These are phyloP conservation scores for Wolfiporia cocos DNA, from an alignment of 1,284 basidiomycete species.

Conservation along the genomic window DNA sequence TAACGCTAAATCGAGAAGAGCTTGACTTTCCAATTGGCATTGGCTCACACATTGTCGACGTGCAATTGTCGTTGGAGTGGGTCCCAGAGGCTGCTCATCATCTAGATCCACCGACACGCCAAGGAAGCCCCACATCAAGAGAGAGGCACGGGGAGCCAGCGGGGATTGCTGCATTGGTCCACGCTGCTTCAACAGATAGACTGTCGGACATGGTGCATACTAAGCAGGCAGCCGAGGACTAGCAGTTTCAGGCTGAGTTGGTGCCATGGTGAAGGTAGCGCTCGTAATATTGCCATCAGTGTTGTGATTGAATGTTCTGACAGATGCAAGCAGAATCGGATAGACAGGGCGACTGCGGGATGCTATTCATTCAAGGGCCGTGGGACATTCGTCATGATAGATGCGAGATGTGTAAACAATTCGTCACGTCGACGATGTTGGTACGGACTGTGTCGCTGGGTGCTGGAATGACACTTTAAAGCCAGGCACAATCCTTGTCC, in stretches of 20 bases:
- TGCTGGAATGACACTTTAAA: too few relatives aligned
- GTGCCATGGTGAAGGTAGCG: background rate
- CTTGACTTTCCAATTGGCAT: constrained; percentile 74
- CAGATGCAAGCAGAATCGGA: background rate
- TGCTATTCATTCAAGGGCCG: background rate
- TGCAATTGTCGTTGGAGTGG: constrained; percentile 42
- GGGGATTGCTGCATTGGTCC: constrained; percentile 15
- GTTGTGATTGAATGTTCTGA: background rate
- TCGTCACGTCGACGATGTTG: too few relatives aligned
- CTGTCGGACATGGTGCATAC: constrained; percentile 13
- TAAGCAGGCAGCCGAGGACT: constrained; percentile 19
- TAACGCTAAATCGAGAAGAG: constrained; percentile 48
- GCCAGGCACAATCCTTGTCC: too few relatives aligned
- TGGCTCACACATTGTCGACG: constrained; percentile 58
- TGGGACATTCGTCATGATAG: too few relatives aligned
- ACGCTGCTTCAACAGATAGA: constrained; percentile 14
- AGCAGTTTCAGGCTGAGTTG: background rate
- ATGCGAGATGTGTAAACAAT: too few relatives aligned
- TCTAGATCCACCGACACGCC: constrained; percentile 14
- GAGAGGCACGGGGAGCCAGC: constrained; percentile 18
- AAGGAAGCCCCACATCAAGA: constrained; percentile 15
- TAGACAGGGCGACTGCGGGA: background rate
- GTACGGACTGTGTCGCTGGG: too few relatives aligned
- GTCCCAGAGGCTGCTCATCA: constrained; percentile 17
- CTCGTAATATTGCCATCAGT: background rate